Evolutionary conservation across 2,329 filamentous ascomycete species (phyloP), one percentile per base, ranked within the genome.

Genomic region (Calycina marina): DNA sequence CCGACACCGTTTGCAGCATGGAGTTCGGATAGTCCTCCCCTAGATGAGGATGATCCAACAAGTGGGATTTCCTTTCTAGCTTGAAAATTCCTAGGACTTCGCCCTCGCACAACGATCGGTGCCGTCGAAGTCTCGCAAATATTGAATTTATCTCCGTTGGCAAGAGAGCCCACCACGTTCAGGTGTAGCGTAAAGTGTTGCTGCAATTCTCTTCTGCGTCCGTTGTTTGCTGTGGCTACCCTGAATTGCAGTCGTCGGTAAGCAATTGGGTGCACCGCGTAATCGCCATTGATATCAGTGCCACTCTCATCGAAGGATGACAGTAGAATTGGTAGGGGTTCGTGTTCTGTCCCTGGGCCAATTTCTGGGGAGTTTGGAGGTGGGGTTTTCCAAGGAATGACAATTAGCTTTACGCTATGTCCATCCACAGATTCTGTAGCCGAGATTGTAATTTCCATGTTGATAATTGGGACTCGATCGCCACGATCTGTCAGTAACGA

Each of bases 311-410:
- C 67, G 46, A 73, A 73, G 4, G 71, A 69, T 30, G 75, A 70
- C 40, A 94, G 58, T 1, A 83, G 82, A 37, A 93, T 75, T 1
- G 83, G 70, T 1, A 80, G 72, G 4, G 88, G 88, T 53, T 96
- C 88, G 51, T 88, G 85, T 52, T 96, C 88, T 0, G 62, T 62
- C 2, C 61, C 61, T 40, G 77, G 71, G 39, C 58, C 65, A 37
- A 75, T 63, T 41, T 78, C 72, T n/a, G 73, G 67, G 3, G 76
- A 72, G 56, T 77, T 82, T 31, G 81, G 82, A 16, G 80, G 82
- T 1, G 85, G 86, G 2, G 86, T 94, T 62, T 96, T 96, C 88
- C 88, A 96, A 1, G 88, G 88, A 38, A 96, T 93, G 5, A 90
- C 90, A 41, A 96, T 94, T 40, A 96, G 76, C 47, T 92, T 88